Evolutionary conservation across 176 grass and related monocot genomes (phyloP).

Genomic region (Carex cristatella): DNA sequence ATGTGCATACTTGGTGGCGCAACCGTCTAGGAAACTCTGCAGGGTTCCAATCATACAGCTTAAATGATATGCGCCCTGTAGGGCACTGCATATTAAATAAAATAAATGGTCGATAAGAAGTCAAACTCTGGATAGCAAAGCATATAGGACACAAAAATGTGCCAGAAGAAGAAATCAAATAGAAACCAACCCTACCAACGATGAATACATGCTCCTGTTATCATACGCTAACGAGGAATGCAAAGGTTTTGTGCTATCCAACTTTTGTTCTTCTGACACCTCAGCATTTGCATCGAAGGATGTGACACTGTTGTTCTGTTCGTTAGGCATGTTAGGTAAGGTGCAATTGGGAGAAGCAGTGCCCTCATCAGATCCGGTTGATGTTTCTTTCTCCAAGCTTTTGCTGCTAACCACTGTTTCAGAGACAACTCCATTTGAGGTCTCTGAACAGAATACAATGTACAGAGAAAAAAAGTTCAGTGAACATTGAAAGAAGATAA

Average conservation of each 20-base stretch:
- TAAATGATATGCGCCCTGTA: conserved; percentile 97
- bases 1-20: conserved; percentile 73
- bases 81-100: conserved; percentile 74
- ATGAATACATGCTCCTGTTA: conserved; percentile 69
- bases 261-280: conserved; percentile 47
- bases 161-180: conserved; percentile 12
- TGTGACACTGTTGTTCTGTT: conserved; percentile 43
- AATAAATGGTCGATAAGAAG: conserved; percentile 26
- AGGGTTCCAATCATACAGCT: conserved; percentile 98
- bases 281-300: conserved; percentile 50
- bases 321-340: conserved; percentile 50
- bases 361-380: conserved; percentile 59
- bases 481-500: not conserved
- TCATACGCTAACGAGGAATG: conserved; percentile 52
- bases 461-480: not conserved
- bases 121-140: not conserved
- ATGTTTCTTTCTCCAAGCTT: conserved; percentile 56
- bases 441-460: conserved; percentile 35
- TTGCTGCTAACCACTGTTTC: conserved; percentile 55
- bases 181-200: conserved; percentile 42
- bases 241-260: conserved; percentile 44
- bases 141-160: conserved; percentile 8
- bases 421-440: conserved; percentile 30
- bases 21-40: conserved; percentile 95
- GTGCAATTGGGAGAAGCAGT: conserved; percentile 58